Percentiles rank a stretch among this genome's conserved stretches.
Conservation (phyloP, 2,329 filamentous ascomycete species). For the Fusarium coicis region DNA sequence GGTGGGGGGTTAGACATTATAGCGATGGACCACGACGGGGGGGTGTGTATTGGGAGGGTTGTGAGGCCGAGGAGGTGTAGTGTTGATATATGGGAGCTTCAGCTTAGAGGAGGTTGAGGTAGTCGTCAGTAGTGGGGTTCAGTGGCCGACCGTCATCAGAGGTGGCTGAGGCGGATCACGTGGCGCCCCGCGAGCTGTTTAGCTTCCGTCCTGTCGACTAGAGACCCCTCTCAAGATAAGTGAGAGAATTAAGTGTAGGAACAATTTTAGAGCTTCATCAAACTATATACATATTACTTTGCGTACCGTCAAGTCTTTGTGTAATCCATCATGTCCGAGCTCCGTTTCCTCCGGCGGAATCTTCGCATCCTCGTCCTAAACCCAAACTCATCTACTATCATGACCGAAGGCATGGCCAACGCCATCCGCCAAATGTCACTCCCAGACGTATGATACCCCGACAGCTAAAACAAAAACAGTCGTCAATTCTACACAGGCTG, state of each 20-base stretch:
- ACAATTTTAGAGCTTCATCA: neutral
- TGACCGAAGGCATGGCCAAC: conserved; percentile 74
- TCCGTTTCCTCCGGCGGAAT: conserved; percentile 24
- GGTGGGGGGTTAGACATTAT: conserved; percentile 64
- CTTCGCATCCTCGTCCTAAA: conserved; percentile 75
- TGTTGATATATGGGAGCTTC: conserved; percentile 43
- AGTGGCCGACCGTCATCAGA: conserved; percentile 50
- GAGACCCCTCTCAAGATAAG: conserved; percentile 13
- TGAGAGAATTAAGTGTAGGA: neutral
- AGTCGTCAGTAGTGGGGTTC: conserved; percentile 51
- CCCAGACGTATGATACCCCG: conserved; percentile 36
- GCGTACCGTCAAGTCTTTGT: neutral
- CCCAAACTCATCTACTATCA: conserved; percentile 78
- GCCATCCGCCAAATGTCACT: conserved; percentile 57
- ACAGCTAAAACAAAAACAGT: neutral
- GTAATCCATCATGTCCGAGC: conserved; percentile 36
- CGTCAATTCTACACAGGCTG: conserved; percentile 18
- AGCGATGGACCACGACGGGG: conserved; percentile 38
- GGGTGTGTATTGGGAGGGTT: conserved; percentile 14
- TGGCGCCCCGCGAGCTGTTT: conserved; percentile 44
- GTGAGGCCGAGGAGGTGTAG: conserved; percentile 36
- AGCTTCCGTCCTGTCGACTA: conserved; percentile 3
- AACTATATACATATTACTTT: neutral
- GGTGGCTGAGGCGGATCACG: conserved; percentile 52
- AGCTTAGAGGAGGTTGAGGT: conserved; percentile 45